These are phyloP conservation scores for Diaporthe sp. DNA, from an alignment of 2,329 filamentous ascomycete genomes.

Conservation along the genomic window DNA sequence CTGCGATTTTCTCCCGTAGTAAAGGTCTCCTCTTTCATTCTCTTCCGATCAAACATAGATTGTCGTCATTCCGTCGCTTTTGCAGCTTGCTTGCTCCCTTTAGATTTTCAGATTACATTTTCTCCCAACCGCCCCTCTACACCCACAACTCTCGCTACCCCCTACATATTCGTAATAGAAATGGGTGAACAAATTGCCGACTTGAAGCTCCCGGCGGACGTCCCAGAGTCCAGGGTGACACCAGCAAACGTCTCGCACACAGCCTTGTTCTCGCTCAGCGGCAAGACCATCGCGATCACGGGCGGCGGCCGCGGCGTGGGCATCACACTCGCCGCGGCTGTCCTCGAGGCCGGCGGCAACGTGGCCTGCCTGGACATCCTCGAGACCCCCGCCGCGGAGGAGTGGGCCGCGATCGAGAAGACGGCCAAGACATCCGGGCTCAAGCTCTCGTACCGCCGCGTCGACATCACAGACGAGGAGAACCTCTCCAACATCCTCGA, in stretches of 20 bases:
- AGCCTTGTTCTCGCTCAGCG: slow-evolving; percentile 19
- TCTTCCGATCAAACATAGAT: slow-evolving; percentile 4
- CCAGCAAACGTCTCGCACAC: slow-evolving; percentile 27
- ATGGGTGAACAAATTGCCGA: slow-evolving; percentile 31
- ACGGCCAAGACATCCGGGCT: slow-evolving; percentile 53
- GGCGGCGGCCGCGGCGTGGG: slow-evolving; percentile 66
- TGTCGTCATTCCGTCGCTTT: not conserved
- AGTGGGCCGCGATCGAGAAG: slow-evolving; percentile 60
- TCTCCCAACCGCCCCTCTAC: not conserved
- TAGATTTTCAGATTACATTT: not conserved
- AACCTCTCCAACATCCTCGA: slow-evolving; percentile 54
- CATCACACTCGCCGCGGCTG: slow-evolving; percentile 62
- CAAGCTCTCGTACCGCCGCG: slow-evolving; percentile 57
- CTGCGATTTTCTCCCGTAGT: not conserved
- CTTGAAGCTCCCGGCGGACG: slow-evolving; percentile 21
- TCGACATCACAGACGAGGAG: slow-evolving; percentile 63
- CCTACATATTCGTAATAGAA: not conserved
- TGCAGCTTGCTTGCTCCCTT: not conserved
- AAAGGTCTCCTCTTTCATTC: not conserved
- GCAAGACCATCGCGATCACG: slow-evolving; percentile 60
- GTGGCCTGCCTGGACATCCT: slow-evolving; percentile 61
- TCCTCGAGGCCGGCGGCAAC: slow-evolving; percentile 64
- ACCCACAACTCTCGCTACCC: not conserved
- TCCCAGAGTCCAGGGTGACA: slow-evolving; percentile 31
- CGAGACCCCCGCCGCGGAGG: slow-evolving; percentile 53